Percentiles rank a stretch among this genome's conserved stretches.
Conservation (phyloP, 2,329 filamentous ascomycete species). For the Chrysoporthe deuterocubensis region DNA sequence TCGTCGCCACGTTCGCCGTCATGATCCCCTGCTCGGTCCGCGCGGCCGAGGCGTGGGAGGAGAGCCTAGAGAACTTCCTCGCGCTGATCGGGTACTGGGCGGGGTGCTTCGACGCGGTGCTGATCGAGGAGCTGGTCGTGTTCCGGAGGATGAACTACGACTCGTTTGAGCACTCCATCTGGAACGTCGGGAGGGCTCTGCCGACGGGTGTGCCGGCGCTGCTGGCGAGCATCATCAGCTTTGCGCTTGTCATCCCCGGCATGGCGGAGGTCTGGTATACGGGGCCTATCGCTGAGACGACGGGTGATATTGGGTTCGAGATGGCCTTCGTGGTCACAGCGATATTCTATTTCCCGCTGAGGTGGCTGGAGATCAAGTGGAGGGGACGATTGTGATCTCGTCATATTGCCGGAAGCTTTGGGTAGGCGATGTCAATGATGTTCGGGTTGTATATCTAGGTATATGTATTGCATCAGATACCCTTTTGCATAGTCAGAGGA, state of each 20-base stretch:
- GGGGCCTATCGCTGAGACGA: conserved; percentile 61
- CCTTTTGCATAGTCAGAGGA: not conserved
- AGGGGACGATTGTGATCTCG: conserved; percentile 24
- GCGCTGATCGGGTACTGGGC: conserved; percentile 64
- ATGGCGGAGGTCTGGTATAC: conserved; percentile 66
- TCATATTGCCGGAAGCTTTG: not conserved
- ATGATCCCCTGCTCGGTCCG: conserved; percentile 62
- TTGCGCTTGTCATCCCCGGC: conserved; percentile 59
- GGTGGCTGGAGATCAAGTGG: conserved; percentile 49
- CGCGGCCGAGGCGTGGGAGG: conserved; percentile 61
- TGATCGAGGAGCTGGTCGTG: conserved; percentile 52
- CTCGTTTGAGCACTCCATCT: conserved; percentile 51
- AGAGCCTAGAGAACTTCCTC: conserved; percentile 60
- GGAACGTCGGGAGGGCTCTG: conserved; percentile 50
- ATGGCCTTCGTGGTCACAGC: conserved; percentile 59
- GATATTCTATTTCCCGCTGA: conserved; percentile 51
- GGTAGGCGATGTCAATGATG: not conserved
- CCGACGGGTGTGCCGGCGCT: conserved; percentile 54
- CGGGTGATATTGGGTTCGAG: conserved; percentile 70
- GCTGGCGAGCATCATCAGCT: conserved; percentile 48
- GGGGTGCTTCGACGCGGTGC: conserved; percentile 56
- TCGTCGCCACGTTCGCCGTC: conserved; percentile 60
- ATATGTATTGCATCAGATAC: conserved; percentile 8
- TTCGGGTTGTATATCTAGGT: not conserved
- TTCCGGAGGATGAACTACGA: conserved; percentile 51